Evolutionary conservation across 805 yeast genomes (phyloP), one percentile per base, ranked within the genome.

Genomic region (Metschnikowia cubensis): DNA sequence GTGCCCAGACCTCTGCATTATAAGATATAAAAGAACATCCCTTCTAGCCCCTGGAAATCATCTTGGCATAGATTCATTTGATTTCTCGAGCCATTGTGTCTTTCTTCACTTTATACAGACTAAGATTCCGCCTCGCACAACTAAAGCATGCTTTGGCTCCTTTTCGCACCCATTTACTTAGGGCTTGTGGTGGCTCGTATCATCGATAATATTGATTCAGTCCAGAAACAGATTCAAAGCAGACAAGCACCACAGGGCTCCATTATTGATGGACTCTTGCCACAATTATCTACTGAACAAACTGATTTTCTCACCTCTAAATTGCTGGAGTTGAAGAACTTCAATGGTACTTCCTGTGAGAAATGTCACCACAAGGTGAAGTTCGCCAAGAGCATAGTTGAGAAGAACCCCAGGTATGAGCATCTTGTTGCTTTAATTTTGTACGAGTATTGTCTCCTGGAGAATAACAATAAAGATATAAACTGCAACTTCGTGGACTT

Each of bases 401-500:
- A 62, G 7, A 52, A 60, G 20, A 52, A 63, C 31, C 73, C 75
- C 3, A 65, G 64, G 5, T 61, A 69, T 42, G 60, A 63, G 32
- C 73, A 71, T 56, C 64, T 72, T 56, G 59, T 71, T 43, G 61
- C 69, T 35, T 63, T 72, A 45, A 55, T 70, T 38, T 57, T 72
- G 31, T 72, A 67, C 59, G 63, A 69, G 53, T 60, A 70, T 55
- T 71, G 76, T 55, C 49, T 70, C 42, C 50, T 47, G 7, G 36
- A 50, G 31, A 65, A 71, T 53, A 64, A 68, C 22, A 55, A 62
- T 17, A 54, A 59, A 21, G 70, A 69, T 45, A 45, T 59, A 25
- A 64, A 60, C 35, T 72, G 76, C 57, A 65, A 68, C 49, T 63
- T 66, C 34, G 56, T 58, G 35, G 75, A 72, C 51, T 72, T 72